Evolutionary conservation across 257 asterid genomes (phyloP).

Genomic region (Solanum raphanifolium): DNA sequence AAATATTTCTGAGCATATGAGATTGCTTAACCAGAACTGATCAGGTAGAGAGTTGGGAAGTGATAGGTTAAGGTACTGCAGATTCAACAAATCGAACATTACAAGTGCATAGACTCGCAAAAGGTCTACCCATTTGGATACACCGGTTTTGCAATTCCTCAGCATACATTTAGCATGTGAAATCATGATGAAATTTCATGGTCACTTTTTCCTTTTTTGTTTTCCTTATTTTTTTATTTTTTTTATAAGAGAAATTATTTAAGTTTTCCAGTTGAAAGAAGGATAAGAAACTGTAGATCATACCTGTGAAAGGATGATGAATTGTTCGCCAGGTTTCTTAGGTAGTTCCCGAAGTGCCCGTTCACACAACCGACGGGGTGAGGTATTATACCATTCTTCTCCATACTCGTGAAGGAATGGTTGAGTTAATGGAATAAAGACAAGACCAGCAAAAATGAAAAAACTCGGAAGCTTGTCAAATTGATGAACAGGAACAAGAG

Average conservation of each 20-base stretch:
- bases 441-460: constrained; percentile 91
- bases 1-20: background rate
- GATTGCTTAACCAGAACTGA: background rate
- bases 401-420: constrained; percentile 97
- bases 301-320: constrained; percentile 90
- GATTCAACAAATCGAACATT: background rate
- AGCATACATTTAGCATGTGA: background rate
- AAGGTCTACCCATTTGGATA: background rate
- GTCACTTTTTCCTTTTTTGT: too few species aligned
- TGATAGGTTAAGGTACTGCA: background rate
- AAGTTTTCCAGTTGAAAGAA: background rate
- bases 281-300: background rate
- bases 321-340: constrained; percentile 65
- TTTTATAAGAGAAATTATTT: background rate
- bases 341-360: constrained; percentile 81
- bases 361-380: constrained; percentile 96
- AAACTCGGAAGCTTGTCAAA: constrained; percentile 92
- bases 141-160: background rate
- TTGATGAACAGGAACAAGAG: constrained; percentile 94
- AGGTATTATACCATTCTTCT: constrained; percentile 94
- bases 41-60: background rate
- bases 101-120: background rate
- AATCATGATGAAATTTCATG: background rate
- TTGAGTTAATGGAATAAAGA: constrained; percentile 82
- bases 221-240: background rate